Base-by-base conservation (phyloP, 2,329 filamentous ascomycete species). In the Aspergillus sclerotialis region DNA sequence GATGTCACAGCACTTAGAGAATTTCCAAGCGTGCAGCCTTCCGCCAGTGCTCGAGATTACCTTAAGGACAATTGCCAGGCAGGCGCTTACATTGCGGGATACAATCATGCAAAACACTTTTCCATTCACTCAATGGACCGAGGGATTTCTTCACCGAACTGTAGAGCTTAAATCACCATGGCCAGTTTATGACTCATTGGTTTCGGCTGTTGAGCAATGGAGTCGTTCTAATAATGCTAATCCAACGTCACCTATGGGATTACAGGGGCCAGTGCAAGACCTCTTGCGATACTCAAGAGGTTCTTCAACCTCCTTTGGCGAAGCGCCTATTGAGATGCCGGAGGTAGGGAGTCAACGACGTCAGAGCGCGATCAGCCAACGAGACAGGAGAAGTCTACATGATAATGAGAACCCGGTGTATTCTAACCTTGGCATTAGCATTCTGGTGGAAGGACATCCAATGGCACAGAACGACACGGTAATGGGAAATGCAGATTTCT, bases 31-130 rank as follows among this genome's bases (percentile, higher is more conserved):
- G 32, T 62, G 56, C 33, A 52, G 52, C 14, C 40, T 64, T 4
- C 60, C 61, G 2, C 61, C 61, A 1, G 35, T 64, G 8, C 63
- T 64, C 15, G 61, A 65, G 37, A 48, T 55, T 12, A 39, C 50
- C 4, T 36, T 64, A 16, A 58, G 53, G 6, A 60, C 54, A 2
- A 62, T 64, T 13, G 43, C 51, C 4, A 53, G 63, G 32, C 55
- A 60, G 19, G 57, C 58, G 3, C 49, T 51, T 14, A 46, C 43
- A 4, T 38, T 61, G 25, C 52, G 50, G 12, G 46, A 50, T 12
- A 54, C 41, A 7, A 39, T 52, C 8, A 55, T 60, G 32, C 39
- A 47, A 1, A 52, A 56, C 16, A 43, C 47, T 7, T 62, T 62
- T 29, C 56, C 60, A 7, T 62, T 61, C 32, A 34, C 40, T 5